Percentiles rank a stretch among this genome's conserved stretches.
Conservation (phyloP, 176 grass and related monocot genomes). For the Poa annua region DNA sequence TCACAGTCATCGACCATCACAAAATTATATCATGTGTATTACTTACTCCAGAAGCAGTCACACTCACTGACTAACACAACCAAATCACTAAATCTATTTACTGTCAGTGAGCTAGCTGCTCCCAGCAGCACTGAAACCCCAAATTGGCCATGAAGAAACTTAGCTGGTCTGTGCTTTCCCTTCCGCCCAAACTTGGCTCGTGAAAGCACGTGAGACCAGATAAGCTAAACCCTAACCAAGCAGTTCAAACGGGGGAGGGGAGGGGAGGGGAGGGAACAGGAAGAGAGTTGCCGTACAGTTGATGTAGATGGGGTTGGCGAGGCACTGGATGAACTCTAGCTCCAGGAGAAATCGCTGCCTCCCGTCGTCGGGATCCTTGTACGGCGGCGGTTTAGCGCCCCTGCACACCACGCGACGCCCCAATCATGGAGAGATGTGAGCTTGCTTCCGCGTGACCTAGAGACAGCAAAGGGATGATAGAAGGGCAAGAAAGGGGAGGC, state of each 20-base stretch:
- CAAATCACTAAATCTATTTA: not conserved
- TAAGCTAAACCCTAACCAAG: slow-evolving; percentile 25
- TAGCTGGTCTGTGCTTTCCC: not conserved
- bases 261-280: not conserved
- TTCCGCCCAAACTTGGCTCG: not conserved
- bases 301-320: slow-evolving; percentile 94
- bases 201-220: not conserved
- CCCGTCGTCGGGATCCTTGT: slow-evolving; percentile 80
- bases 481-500: not conserved
- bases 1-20: not conserved
- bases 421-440: slow-evolving; percentile 10
- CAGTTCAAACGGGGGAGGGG: not conserved
- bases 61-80: not conserved
- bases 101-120: not conserved
- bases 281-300: slow-evolving; percentile 63
- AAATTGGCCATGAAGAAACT: slow-evolving; percentile 4
- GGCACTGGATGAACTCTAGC: slow-evolving; percentile 93
- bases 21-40: slow-evolving; percentile 10
- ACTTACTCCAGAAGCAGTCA: not conserved
- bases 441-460: not conserved
- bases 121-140: not conserved
- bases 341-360: slow-evolving; percentile 82
- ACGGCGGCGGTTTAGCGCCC: slow-evolving; percentile 37
- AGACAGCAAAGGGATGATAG: not conserved
- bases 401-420: slow-evolving; percentile 18